phyloP scores from a whole-genome alignment of 2,329 filamentous ascomycete genomes.

The Botrytis medusae region DNA sequence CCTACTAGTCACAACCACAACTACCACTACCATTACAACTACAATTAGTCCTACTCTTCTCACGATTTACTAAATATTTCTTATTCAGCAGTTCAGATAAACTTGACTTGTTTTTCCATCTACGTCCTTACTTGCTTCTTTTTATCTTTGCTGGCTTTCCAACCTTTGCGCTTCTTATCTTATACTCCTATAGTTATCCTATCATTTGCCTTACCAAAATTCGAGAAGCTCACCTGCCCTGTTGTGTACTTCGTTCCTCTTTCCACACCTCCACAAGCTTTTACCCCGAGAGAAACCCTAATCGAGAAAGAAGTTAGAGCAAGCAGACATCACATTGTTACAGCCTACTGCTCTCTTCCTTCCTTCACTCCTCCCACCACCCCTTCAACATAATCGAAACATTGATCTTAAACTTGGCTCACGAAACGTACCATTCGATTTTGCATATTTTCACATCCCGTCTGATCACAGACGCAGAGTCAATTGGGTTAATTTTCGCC shows the following conservation, averaged over 20 bases:
- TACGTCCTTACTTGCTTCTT: background rate
- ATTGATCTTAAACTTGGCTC: background rate
- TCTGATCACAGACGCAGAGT: background rate
- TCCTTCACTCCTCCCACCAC: constrained; percentile 7
- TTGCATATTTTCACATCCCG: background rate
- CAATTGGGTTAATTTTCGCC: background rate
- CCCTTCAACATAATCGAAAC: constrained; percentile 9
- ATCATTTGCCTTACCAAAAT: constrained; percentile 20
- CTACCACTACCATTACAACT: background rate
- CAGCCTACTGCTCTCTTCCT: constrained; percentile 2
- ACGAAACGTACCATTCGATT: background rate
- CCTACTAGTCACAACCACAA: background rate
- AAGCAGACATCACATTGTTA: background rate
- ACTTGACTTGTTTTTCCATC: background rate
- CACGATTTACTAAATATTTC: background rate
- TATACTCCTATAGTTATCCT: background rate
- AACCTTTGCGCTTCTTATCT: constrained; percentile 8
- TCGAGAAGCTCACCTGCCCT: constrained; percentile 22
- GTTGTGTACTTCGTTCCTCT: constrained; percentile 15
- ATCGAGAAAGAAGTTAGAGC: background rate
- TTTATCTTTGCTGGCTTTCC: background rate
- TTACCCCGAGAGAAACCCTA: constrained; percentile 1
- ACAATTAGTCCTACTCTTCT: background rate
- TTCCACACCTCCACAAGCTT: constrained; percentile 16
- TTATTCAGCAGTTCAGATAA: background rate